Base-by-base conservation (phyloP, 768 basidiomycete species). In the Multifurca ochricompacta region DNA sequence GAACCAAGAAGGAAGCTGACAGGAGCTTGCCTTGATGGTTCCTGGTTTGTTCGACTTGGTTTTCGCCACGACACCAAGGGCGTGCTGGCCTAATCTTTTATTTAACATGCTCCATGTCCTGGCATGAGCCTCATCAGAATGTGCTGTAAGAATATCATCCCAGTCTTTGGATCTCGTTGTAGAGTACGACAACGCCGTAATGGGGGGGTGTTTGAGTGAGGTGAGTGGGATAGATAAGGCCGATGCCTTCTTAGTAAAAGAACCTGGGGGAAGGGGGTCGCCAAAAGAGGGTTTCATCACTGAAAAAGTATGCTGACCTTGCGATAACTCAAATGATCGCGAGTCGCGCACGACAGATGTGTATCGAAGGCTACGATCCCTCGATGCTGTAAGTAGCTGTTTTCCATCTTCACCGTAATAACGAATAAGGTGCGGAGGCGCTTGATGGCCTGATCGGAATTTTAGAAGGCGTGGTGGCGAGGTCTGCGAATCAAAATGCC, bases 361-460 rank as follows among this genome's bases (percentile, higher is more conserved):
- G 65, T 83, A 91, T 34, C 96, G 77, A 48, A 99, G 70, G 60
- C 88, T 87, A 31, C 93, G 83, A 68, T 99, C 96, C 53, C 85
- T 72, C 2, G 91, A 93, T 4, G 91, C 86, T 4, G 90, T 93
- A 42, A 99, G 69, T 7, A 99, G 71, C 58, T 91, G 85, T 70
- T 99, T 99, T 3, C 96, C 96, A 64, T 99, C 95, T n/a, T 88
- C 83, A 11, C 94, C 95, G 67, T 96, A 97, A 68, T 91, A 97
- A 51, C 94, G 78, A 45, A 99, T 91, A 18, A 93, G 75, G 65
- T 93, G 86, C 0, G 93, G 93, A 16, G 96, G 92, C 1, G 82
- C 77, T 59, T 87, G 87, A 64, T 99, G 96, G 32, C 96, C 96
- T 0, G 91, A 86, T 42, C 96, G 81, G 67, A 81, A 91, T 73